Evolutionary conservation across 164 flowering plant genomes (phyloP).

Genomic region (Kalanchoe fedtschenkoi): DNA sequence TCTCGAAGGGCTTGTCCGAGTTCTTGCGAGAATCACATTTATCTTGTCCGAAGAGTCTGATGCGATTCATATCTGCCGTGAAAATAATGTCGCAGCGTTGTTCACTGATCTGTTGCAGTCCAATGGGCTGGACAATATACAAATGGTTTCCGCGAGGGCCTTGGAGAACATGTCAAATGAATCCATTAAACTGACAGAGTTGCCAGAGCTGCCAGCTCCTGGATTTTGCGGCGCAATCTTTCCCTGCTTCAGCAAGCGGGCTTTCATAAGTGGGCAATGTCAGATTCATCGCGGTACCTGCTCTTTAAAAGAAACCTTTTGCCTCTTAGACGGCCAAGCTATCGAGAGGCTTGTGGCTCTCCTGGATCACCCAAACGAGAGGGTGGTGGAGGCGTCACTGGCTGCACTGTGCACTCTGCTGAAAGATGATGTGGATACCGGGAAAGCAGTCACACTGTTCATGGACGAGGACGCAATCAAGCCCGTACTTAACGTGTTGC

Average conservation of each 20-base stretch:
- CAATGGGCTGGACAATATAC: conserved; percentile 82
- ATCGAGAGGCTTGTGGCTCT: conserved; percentile 68
- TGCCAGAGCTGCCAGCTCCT: conserved; percentile 61
- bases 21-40: conserved; percentile 75
- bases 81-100: conserved; percentile 49
- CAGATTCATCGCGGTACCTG: conserved; percentile 64
- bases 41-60: conserved; percentile 47
- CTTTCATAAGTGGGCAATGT: conserved; percentile 54
- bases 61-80: conserved; percentile 49
- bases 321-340: conserved; percentile 69
- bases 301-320: conserved; percentile 62
- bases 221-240: conserved; percentile 58
- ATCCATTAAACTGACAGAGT: conserved; percentile 49
- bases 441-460: conserved; percentile 56
- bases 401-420: conserved; percentile 78
- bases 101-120: conserved; percentile 68
- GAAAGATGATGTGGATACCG: conserved; percentile 70
- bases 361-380: conserved; percentile 71
- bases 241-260: conserved; percentile 64
- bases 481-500: conserved; percentile 44
- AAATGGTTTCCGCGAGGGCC: conserved; percentile 80
- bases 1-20: conserved; percentile 72
- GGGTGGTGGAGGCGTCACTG: conserved; percentile 77
- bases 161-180: conserved; percentile 68
- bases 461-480: conserved; percentile 47